Evolutionary conservation across 139 green algal species (phyloP), one percentile per base, ranked within the genome.

Genomic region (Pleodorina starrii): DNA sequence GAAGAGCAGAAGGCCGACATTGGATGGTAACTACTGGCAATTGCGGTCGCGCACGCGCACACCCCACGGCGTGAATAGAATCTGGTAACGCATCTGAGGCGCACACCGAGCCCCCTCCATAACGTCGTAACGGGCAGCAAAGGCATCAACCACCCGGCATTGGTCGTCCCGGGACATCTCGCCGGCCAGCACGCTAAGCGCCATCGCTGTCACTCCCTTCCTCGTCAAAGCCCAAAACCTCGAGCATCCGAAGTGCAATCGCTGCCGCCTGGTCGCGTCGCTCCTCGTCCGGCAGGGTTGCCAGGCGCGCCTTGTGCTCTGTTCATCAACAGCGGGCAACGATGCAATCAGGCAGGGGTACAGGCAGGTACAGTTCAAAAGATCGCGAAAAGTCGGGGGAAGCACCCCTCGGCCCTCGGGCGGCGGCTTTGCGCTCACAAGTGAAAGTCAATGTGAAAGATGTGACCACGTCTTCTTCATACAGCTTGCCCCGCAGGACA

Each of bases 171-270:
- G 63, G n/a, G 21, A 42, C 63, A 3, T 23, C 29, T 73, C 2
- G 63, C n/a, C 12, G 35, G 29, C n/a, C n/a, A 23, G 63, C 35
- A 40, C 19, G 63, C 68, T 76, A 76, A 76, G 2, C 72, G n/a
- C 57, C 72, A 35, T 80, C 72, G 40, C 59, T 46, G n/a, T 42
- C 63, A 27, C 42, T 35, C 43, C 35, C 81, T 1, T 73, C 84
- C 1, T 59, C 46, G 3, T 73, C 46, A 11, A 91, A 35, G 0
- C 78, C 91, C 69, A 90, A 44, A 51, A 91, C 43, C 17, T 60
- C 57, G 23, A 88, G 71, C 59, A 92, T 78, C 42, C 57, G 74
- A 69, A 92, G 43, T 0, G 91, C 91, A 68, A 93, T 75, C 0
- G 74, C 84, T 54, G 87, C 91, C 29, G 91, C 91, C 36, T 68